phyloP scores from a whole-genome alignment of 306 rosid species.

The Castanospermum australe region DNA sequence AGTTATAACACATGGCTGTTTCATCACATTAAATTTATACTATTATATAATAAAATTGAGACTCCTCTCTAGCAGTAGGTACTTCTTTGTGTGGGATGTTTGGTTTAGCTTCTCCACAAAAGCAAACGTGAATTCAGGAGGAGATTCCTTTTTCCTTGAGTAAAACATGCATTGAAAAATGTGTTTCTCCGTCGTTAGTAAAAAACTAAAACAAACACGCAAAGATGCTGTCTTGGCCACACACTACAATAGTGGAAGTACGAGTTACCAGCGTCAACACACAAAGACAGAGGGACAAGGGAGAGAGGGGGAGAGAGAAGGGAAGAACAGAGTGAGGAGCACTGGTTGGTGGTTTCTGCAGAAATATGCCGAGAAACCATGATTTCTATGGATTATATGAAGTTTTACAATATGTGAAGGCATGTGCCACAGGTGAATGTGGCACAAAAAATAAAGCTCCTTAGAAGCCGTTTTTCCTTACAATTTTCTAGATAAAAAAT shows the following conservation, averaged over 20 bases:
- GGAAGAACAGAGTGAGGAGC: not conserved
- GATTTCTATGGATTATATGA: not conserved
- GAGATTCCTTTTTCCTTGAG: too few species aligned
- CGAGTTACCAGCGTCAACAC: not conserved
- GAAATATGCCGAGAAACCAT: not conserved
- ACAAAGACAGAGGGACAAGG: not conserved
- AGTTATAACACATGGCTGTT: too few species aligned
- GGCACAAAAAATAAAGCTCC: slow-evolving; percentile 11
- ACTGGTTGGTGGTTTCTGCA: not conserved
- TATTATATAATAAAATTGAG: too few species aligned
- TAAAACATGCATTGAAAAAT: too few species aligned
- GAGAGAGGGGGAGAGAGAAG: not conserved
- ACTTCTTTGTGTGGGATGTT: too few species aligned
- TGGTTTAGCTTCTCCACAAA: too few species aligned
- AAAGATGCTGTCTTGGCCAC: not conserved
- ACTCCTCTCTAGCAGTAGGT: too few species aligned
- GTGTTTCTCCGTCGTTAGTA: too few species aligned
- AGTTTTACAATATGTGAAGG: slow-evolving; percentile 10
- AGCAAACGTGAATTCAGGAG: too few species aligned
- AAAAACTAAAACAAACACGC: too few species aligned
- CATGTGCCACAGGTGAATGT: not conserved
- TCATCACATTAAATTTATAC: too few species aligned
- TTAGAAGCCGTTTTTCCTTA: not conserved
- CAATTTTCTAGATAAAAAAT: not conserved
- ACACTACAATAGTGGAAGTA: not conserved